These are phyloP conservation scores for Cetraspora pellucida DNA, from an alignment of 192 early-diverging fungal species.

Conservation along the genomic window DNA sequence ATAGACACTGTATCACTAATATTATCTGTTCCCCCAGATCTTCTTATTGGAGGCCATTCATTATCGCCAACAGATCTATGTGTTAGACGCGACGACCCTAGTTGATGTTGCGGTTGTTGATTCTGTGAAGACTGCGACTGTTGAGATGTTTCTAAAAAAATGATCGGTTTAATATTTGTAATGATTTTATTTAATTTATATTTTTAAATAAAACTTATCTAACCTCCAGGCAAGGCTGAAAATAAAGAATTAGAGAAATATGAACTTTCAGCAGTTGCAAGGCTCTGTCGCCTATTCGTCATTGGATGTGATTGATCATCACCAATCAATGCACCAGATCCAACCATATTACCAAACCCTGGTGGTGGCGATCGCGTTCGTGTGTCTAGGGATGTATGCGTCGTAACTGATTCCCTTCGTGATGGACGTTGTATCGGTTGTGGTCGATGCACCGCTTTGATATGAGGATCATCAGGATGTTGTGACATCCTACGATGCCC, in stretches of 20 bases:
- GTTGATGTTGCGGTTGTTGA: constrained; percentile 11
- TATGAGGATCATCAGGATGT: constrained; percentile 39
- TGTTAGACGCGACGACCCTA: neutral
- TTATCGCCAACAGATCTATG: constrained; percentile 16
- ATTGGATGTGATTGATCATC: constrained; percentile 24
- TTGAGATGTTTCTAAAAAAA: neutral
- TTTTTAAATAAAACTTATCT: constrained; percentile 9
- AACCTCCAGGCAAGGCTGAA: constrained; percentile 28
- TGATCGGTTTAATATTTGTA: neutral
- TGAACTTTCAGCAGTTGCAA: constrained; percentile 4
- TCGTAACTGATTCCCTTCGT: constrained; percentile 12
- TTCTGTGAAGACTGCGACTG: neutral
- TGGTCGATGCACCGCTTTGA: constrained; percentile 48
- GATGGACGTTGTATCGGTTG: constrained; percentile 45
- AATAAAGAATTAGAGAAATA: constrained; percentile 37
- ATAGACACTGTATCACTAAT: neutral
- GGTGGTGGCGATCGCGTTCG: constrained; percentile 30
- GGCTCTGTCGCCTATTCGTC: constrained; percentile 23
- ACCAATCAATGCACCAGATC: neutral
- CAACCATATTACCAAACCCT: constrained; percentile 30
- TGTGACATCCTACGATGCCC: constrained; percentile 48
- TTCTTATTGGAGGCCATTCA: constrained; percentile 33
- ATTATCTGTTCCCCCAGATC: neutral
- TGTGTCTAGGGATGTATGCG: neutral
- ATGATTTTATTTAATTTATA: neutral